phyloP scores from a whole-genome alignment of 768 basidiomycete species.

The Chalciporus sphaerocephalus region DNA sequence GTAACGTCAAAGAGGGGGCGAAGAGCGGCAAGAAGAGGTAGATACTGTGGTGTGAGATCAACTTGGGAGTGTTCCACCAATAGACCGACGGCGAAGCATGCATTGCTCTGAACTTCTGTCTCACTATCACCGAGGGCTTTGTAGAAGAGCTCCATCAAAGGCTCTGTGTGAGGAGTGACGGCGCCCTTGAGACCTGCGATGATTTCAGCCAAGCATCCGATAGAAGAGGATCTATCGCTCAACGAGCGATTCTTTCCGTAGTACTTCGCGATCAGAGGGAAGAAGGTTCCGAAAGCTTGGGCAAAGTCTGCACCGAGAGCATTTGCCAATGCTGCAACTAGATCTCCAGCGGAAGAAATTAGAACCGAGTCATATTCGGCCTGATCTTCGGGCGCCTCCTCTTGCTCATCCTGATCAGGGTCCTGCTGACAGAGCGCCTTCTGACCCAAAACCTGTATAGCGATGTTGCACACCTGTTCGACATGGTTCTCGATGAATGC shows the following conservation, averaged over 20 bases:
- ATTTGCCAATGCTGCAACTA: constrained; percentile 83
- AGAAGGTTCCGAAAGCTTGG: constrained; percentile 79
- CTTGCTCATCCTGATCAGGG: constrained; percentile 85
- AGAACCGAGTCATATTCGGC: constrained; percentile 97
- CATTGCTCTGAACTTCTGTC: constrained; percentile 93
- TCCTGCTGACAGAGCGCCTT: constrained; percentile 97
- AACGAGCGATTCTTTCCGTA: constrained; percentile 84
- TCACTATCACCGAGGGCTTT: constrained; percentile 79
- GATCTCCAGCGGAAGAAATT: constrained; percentile 89
- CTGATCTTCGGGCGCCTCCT: constrained; percentile 81
- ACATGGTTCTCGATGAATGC: constrained; percentile 75
- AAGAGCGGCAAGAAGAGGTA: constrained; percentile 70
- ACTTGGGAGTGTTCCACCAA: constrained; percentile 81
- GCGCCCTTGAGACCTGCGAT: constrained; percentile 86
- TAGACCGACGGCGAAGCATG: constrained; percentile 90
- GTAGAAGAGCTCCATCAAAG: constrained; percentile 80
- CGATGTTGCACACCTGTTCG: constrained; percentile 74
- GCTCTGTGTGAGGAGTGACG: constrained; percentile 79
- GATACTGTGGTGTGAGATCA: constrained; percentile 80
- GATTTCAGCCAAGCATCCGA: constrained; percentile 93
- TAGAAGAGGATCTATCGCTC: constrained; percentile 88
- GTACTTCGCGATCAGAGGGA: constrained; percentile 85
- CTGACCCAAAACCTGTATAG: constrained; percentile 83
- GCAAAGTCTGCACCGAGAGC: constrained; percentile 83
- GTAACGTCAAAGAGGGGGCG: constrained; percentile 74